Percentiles rank a stretch among this genome's conserved stretches.
Evolutionary conservation across 495 filamentous ascomycete genomes (phyloP).

Genomic region (Xylaria cubensis): DNA sequence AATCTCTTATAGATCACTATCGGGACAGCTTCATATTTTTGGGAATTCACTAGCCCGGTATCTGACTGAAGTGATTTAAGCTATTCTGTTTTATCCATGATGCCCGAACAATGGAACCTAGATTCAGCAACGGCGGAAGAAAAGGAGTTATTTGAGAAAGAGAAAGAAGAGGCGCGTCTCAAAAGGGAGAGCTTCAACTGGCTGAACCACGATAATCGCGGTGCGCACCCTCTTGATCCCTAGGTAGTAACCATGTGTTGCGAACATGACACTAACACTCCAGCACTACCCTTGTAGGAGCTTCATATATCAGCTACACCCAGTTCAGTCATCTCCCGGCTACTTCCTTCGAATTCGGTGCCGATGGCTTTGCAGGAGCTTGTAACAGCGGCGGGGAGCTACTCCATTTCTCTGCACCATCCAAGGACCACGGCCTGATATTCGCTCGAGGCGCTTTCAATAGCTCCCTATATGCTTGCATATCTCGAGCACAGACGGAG

Average conservation of each 20-base stretch:
- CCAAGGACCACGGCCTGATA: constrained; percentile 28
- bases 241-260: not conserved
- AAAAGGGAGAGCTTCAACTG: not conserved
- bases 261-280: not conserved
- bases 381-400: constrained; percentile 36
- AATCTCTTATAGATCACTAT: not conserved
- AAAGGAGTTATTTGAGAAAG: not conserved
- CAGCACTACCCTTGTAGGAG: constrained; percentile 23
- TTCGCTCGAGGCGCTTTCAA: constrained; percentile 32
- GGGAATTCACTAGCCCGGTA: not conserved
- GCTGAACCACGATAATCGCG: constrained; percentile 6
- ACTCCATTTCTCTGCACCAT: constrained; percentile 29
- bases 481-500: constrained; percentile 30
- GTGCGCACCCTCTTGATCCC: not conserved
- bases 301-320: constrained; percentile 34
- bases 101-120: not conserved
- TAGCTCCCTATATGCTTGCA: constrained; percentile 30
- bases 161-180: not conserved
- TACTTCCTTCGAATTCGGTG: constrained; percentile 37
- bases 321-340: constrained; percentile 30
- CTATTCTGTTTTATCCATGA: not conserved
- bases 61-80: not conserved
- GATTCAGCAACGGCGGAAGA: not conserved
- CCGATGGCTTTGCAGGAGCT: constrained; percentile 31
- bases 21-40: not conserved